Conservation (phyloP, 2,329 filamentous ascomycete genomes). For the Parastagonospora nodorum region DNA sequence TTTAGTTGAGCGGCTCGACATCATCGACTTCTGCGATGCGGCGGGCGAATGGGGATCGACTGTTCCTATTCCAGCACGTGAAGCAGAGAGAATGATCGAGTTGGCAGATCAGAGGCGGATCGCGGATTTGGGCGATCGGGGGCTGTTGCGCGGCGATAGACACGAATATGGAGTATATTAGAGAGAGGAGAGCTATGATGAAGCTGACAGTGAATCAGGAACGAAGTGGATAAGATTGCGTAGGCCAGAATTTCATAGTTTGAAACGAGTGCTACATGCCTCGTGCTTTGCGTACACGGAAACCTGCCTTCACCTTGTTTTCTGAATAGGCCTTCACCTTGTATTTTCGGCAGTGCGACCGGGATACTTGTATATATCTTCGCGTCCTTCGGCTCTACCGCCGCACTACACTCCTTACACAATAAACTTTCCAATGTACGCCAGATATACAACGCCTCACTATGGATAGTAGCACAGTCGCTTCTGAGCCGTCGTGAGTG, state of each 20-base stretch:
- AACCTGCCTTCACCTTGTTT: too few species aligned
- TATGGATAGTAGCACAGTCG: not conserved
- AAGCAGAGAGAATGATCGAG: conserved; percentile 23
- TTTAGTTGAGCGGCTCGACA: conserved; percentile 15
- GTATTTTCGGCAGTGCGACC: not conserved
- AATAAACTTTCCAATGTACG: not conserved
- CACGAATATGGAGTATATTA: too few species aligned
- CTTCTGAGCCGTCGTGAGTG: not conserved
- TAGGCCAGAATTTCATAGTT: too few species aligned
- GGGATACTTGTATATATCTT: not conserved
- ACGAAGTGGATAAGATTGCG: too few species aligned
- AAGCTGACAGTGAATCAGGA: too few species aligned
- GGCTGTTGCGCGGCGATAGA: too few species aligned
- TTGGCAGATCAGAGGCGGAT: conserved; percentile 22
- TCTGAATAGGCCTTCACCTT: not conserved
- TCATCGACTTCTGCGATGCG: conserved; percentile 33
- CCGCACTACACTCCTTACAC: too few species aligned
- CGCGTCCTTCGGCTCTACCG: too few species aligned
- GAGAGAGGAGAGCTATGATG: too few species aligned
- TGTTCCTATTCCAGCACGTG: conserved; percentile 23
- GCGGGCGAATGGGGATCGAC: conserved; percentile 34
- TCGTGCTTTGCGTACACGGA: too few species aligned
- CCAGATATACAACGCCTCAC: not conserved
- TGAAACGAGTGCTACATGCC: too few species aligned
- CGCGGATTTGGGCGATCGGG: conserved; percentile 9